A percentile compares a stretch with the other conserved stretches of the same genome.
phyloP scores from a whole-genome alignment of 768 basidiomycete genomes.

The Boletus sp. region DNA sequence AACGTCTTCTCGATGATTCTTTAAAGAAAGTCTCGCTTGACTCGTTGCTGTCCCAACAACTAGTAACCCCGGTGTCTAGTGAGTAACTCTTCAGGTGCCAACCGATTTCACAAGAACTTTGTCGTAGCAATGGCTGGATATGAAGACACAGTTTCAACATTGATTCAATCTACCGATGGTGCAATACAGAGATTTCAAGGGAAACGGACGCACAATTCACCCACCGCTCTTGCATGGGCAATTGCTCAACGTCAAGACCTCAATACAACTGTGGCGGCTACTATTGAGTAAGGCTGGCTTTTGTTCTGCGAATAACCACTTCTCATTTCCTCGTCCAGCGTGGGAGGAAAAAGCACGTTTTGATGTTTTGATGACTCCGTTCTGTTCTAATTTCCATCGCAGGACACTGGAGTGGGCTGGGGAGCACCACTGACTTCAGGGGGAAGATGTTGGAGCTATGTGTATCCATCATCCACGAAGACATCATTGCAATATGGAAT shows the following conservation, averaged over 20 bases:
- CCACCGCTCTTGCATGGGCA: constrained; percentile 6
- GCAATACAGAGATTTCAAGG: constrained; percentile 1
- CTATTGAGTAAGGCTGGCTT: neutral
- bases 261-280: neutral
- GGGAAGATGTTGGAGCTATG: neutral
- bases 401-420: constrained; percentile 3
- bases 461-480: constrained; percentile 2
- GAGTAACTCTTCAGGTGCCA: neutral
- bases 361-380: neutral
- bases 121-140: neutral
- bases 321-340: neutral
- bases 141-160: constrained; percentile 1
- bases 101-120: neutral
- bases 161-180: constrained; percentile 4
- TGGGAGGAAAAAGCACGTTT: constrained; percentile 1
- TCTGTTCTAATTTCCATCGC: neutral
- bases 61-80: constrained; percentile 2
- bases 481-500: constrained; percentile 10
- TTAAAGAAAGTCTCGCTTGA: constrained; percentile 2
- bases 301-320: neutral
- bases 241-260: constrained; percentile 6
- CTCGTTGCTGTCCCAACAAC: constrained; percentile 3
- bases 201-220: neutral
- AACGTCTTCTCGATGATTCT: neutral
- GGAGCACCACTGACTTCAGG: neutral